Base-by-base conservation (phyloP, 352 stramenopile genomes). In the Phytophthora meadii region DNA sequence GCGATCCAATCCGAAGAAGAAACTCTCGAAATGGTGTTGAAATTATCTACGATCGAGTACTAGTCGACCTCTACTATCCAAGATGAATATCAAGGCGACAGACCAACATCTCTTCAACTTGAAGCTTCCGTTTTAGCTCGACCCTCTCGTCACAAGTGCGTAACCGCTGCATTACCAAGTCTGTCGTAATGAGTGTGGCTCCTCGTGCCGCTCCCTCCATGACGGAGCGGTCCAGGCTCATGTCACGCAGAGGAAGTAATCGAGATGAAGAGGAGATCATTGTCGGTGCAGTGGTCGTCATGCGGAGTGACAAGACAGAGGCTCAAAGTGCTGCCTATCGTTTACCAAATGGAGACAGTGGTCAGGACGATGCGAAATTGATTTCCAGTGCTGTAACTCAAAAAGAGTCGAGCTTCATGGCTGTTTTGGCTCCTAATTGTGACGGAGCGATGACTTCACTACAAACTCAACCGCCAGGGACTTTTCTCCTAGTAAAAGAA, bases 401-500 rank as follows among this genome's bases (percentile, higher is more conserved):
- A 10, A 67, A 48, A 28, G 54, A 64, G 1, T 54, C 37, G 15
- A 72, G 70, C 42, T 89, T 89, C 42, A 59, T 84, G n/a, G 82
- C 76, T n/a, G 54, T 87, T 17, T 19, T 88, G 17, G 74, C 82
- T 15, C 82, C 76, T 1, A 81, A 46, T 39, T 56, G 70, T 24
- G 74, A 82, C 1, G 41, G 62, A 17, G 80, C 80, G 4, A 66
- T 81, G 42, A 54, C 72, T 39, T 87, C 68, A 12, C 62, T 91
- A 6, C 42, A 49, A 0, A 76, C 65, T 19, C 82, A 87, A 46
- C 82, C 78, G 1, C 42, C 82, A 25, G 79, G 76, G 0, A 78
- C 80, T 17, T 85, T 78, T 44, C 17, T 89, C 11, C 42, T 91
- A 4, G 77, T 80, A 2, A 76, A 72, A 10, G 70, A 87, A 25